phyloP scores from a whole-genome alignment of 2,329 filamentous ascomycete genomes.

The Knoxdaviesia proteae region DNA sequence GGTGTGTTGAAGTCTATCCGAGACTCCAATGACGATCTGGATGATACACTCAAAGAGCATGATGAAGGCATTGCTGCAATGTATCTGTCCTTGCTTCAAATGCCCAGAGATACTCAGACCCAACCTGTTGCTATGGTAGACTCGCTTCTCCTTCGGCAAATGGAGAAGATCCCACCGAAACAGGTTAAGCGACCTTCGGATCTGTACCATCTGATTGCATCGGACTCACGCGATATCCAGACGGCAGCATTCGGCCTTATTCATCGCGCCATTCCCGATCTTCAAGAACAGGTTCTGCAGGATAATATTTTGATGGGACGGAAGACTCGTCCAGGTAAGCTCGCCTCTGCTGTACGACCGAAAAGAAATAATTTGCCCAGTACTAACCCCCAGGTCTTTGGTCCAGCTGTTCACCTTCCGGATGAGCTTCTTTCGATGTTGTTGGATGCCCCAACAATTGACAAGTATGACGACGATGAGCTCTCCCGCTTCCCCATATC shows the following conservation, averaged over 20 bases:
- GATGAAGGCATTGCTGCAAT: slow-evolving; percentile 32
- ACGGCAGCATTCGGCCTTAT: slow-evolving; percentile 63
- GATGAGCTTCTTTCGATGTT: slow-evolving; percentile 72
- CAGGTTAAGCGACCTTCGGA: slow-evolving; percentile 42
- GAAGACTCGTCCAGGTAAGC: slow-evolving; percentile 17
- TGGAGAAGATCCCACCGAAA: slow-evolving; percentile 40
- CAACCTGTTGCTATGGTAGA: slow-evolving; percentile 60
- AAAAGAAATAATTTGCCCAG: too few species aligned
- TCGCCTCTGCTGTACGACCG: neutral
- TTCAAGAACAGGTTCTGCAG: slow-evolving; percentile 55
- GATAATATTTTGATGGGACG: slow-evolving; percentile 26
- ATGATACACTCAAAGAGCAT: slow-evolving; percentile 48
- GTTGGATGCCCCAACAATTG: slow-evolving; percentile 52
- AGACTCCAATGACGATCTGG: slow-evolving; percentile 69
- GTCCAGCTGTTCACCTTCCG: slow-evolving; percentile 44
- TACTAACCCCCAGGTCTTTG: too few species aligned
- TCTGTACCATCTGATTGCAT: slow-evolving; percentile 57
- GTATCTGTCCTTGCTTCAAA: slow-evolving; percentile 42
- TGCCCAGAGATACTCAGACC: slow-evolving; percentile 22
- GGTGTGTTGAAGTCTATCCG: slow-evolving; percentile 39
- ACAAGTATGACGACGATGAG: slow-evolving; percentile 42
- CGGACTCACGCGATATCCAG: slow-evolving; percentile 55
- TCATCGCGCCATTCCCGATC: slow-evolving; percentile 55
- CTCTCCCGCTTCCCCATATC: slow-evolving; percentile 48
- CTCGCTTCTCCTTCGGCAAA: slow-evolving; percentile 46